Evolutionary conservation across 306 rosid species (phyloP).

Genomic region (Canavalia ensiformis): DNA sequence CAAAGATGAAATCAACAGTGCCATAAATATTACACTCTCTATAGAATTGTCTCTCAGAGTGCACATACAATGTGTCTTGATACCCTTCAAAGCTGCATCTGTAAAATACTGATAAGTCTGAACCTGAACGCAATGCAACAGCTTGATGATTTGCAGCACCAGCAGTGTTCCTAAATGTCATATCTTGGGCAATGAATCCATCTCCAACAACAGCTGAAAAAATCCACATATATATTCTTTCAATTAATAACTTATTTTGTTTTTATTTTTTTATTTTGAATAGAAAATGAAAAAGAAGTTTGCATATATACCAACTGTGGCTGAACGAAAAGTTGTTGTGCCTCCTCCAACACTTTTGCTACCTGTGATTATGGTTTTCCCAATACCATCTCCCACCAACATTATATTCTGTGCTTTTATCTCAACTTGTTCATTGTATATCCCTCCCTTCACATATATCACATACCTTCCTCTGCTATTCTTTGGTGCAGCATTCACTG

Average conservation of each 20-base stretch:
- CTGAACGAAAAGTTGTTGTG: conserved; percentile 73
- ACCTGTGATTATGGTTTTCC: conserved; percentile 72
- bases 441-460: conserved; percentile 74
- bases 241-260: no score
- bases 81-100: conserved; percentile 75
- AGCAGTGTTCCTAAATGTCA: conserved; percentile 77
- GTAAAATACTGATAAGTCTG: conserved; percentile 74
- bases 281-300: no score
- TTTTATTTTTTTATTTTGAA: not conserved
- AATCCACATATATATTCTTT: not conserved
- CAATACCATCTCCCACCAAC: conserved; percentile 81
- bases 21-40: conserved; percentile 42
- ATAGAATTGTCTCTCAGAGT: conserved; percentile 71
- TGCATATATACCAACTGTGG: conserved; percentile 67
- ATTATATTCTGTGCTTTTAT: conserved; percentile 63
- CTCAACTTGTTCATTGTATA: conserved; percentile 66
- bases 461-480: conserved; percentile 64
- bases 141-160: conserved; percentile 74
- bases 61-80: conserved; percentile 77
- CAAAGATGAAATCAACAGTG: conserved; percentile 47
- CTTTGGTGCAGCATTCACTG: conserved; percentile 55
- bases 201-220: conserved; percentile 73
- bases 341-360: conserved; percentile 85
- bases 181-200: conserved; percentile 68
- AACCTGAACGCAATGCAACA: conserved; percentile 74